Base-by-base conservation (phyloP, 2,329 filamentous ascomycete genomes). In the Microsporum canis region DNA sequence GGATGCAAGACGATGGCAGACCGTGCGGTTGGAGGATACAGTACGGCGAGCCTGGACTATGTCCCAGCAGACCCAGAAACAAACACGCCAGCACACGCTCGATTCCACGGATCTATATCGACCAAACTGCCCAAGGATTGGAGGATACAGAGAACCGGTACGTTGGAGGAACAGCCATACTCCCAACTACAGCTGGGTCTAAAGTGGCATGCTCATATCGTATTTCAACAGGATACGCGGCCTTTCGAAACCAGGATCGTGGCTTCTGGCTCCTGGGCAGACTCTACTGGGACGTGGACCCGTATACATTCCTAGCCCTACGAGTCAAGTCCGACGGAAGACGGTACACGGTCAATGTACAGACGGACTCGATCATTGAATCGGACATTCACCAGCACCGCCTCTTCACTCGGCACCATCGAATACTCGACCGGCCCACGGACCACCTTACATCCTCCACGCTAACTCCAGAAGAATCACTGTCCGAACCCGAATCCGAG, bases 351-450 rank as follows among this genome's bases (percentile, higher is more conserved):
- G 84, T 99, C 69, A 99, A 99, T 74, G 78, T 99, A 14, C 94
- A 97, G 78, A 96, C 91, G 2, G 92, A 99, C 71, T 89, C 88
- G 1, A 86, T 99, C 60, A 89, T 96, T 56, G 88, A 90, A 8
- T 92, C 91, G n/a, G 94, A 99, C 72, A 80, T 99, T 65, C 94
- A 97, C 73, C 94, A 99, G 73, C 94, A 99, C 74, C 81, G 94
- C 57, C 76, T 99, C 3, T 95, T 78, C 66, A 78, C 76, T 14
- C 72, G 71, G 57, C 73, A 77, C 57, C 76, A 78, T 64, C 71
- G 65, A 45, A 56, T 63, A 17, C 49, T 61, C 4, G 65, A 68
- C 6, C 59, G 66, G 34, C 63, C 65, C 27, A 62, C 65, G 5
- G 6, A 39, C 2, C 49, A 57, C 7, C 45, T 36, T 23, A 61